Evolutionary conservation across 306 rosid genomes (phyloP), one percentile per base, ranked within the genome.

Genomic region (Hippophae gyantsensis): DNA sequence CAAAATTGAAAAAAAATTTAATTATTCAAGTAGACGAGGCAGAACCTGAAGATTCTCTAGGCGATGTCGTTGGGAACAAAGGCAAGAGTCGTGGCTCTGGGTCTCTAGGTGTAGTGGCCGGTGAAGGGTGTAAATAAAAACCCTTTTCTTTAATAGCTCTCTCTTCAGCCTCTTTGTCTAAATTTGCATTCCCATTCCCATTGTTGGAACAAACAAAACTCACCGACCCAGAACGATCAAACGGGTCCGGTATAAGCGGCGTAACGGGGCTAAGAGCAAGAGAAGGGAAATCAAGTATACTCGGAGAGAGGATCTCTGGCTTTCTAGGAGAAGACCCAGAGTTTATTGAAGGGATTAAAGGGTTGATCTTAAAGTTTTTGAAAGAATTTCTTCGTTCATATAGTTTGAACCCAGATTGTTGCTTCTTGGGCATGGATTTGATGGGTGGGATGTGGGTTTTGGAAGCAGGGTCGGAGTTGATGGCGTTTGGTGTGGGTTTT

Each of bases 191-290:
- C 32, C 68, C 71, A 44, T 59, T 75, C 32, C 68, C 71, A 42
- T 59, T 75, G 57, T 48, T 76, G 38, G 59, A 27, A 18, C 56
- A 27, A 11, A 63, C 52, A 49, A n/a, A 63, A 14, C 43, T 56
- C 11, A 65, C 2, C n/a, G 69, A 10, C 57, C 54, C 73, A 63
- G 97, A 72, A 51, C 95, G 82, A 69, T 70, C 76, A 53, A 92
- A 92, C 6, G 89, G 95, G 85, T 87, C 96, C 57, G 84, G 86
- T 69, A 85, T 70, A 7, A 92, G 86, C 0, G 96, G 96, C 13
- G 98, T 87, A 42, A 92, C 93, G 0, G 98, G 96, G 74, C 98
- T 92, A 56, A 92, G 87, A 3, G 61, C 81, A 0, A 92, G 81
- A 0, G 96, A 32, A 1, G 98, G 96, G 52, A 92, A 92, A 40